A percentile compares a stretch with the other conserved stretches of the same genome.
phyloP scores from a whole-genome alignment of 371 early-diverging fungal genomes.

The Paraphysoderma sedebokerense region DNA sequence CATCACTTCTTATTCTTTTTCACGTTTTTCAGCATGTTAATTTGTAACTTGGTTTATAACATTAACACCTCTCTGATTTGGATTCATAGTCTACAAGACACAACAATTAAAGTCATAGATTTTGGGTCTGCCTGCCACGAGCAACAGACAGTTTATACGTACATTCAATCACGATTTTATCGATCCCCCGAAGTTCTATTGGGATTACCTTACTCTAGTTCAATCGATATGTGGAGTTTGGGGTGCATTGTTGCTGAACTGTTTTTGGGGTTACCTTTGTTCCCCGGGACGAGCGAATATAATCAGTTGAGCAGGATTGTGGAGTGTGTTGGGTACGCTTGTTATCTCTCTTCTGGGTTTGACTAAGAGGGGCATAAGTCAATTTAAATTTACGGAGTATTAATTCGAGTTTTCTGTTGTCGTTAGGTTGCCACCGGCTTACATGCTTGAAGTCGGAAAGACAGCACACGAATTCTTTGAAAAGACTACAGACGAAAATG shows the following conservation, averaged over 20 bases:
- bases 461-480: conserved; percentile 56
- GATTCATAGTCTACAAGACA: conserved; percentile 38
- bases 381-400: background rate
- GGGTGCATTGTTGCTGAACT: conserved; percentile 99
- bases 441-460: conserved; percentile 74
- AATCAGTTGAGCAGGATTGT: conserved; percentile 74
- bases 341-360: conserved; percentile 1
- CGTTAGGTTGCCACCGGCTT: conserved; percentile 46
- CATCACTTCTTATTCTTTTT: background rate
- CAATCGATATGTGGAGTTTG: conserved; percentile 98
- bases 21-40: background rate
- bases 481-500: background rate
- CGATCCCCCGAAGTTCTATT: conserved; percentile 93
- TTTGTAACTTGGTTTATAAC: background rate
- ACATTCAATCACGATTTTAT: conserved; percentile 94
- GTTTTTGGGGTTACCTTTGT: conserved; percentile 72
- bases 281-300: conserved; percentile 82
- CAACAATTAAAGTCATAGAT: conserved; percentile 91
- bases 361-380: background rate
- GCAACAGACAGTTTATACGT: conserved; percentile 67
- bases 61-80: background rate
- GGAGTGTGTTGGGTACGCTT: conserved; percentile 53
- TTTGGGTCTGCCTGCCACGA: conserved; percentile 91
- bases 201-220: conserved; percentile 70
- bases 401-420: background rate